phyloP scores from a whole-genome alignment of 352 stramenopile species.

The Globisporangium lucens region DNA sequence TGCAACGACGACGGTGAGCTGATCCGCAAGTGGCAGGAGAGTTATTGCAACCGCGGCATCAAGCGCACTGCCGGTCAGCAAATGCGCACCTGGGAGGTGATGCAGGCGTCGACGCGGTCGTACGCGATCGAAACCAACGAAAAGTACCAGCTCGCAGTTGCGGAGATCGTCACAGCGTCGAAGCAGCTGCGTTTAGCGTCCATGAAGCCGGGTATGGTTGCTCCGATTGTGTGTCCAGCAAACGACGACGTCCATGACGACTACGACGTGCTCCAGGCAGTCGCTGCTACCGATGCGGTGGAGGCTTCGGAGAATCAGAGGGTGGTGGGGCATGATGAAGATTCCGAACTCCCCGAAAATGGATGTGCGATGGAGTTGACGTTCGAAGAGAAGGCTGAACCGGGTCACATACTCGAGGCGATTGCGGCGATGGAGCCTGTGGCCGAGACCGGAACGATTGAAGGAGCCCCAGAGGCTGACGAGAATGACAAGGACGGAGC shows the following conservation, averaged over 20 bases:
- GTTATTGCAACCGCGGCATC: slow-evolving; percentile 44
- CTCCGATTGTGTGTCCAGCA: not conserved
- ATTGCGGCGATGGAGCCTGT: too few relatives aligned
- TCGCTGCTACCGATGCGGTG: not conserved
- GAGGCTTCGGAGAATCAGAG: not conserved
- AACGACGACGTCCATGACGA: not conserved
- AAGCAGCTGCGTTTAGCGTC: not conserved
- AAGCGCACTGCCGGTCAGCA: slow-evolving; percentile 27
- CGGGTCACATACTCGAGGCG: too few relatives aligned
- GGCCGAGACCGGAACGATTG: too few relatives aligned
- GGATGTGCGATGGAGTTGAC: too few relatives aligned
- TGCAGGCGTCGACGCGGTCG: slow-evolving; percentile 50
- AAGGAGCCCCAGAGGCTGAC: too few relatives aligned
- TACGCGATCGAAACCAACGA: slow-evolving; percentile 61
- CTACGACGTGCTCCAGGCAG: not conserved
- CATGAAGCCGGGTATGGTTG: not conserved
- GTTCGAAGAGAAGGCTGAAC: too few relatives aligned
- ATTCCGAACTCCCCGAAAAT: too few relatives aligned
- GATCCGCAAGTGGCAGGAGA: slow-evolving; percentile 57
- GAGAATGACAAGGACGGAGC: too few relatives aligned
- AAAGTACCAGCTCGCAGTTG: slow-evolving; percentile 37
- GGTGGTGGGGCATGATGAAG: not conserved
- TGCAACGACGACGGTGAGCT: slow-evolving; percentile 17
- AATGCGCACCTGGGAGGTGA: slow-evolving; percentile 64
- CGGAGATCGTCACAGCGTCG: not conserved